These are phyloP conservation scores for Phytophthora citrophthora DNA, from an alignment of 352 stramenopile species.

Conservation along the genomic window DNA sequence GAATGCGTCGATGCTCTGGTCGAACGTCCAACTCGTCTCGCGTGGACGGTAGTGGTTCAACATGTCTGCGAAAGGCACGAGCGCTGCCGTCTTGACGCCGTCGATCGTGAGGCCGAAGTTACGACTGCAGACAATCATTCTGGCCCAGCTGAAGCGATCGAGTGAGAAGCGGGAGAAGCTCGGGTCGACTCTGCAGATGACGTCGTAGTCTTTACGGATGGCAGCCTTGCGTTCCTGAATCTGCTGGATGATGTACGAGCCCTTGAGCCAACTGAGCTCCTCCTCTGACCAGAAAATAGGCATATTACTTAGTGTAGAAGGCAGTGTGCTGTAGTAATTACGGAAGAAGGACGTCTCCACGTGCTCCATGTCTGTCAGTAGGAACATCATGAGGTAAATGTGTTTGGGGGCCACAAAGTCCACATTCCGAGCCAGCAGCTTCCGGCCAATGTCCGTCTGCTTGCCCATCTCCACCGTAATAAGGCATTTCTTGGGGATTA, in stretches of 20 bases:
- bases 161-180: slow-evolving; percentile 94
- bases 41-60: slow-evolving; percentile 99
- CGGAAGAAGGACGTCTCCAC: slow-evolving; percentile 85
- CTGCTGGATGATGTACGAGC: slow-evolving; percentile 92
- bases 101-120: slow-evolving; percentile 99
- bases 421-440: slow-evolving; percentile 92
- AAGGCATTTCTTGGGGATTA: slow-evolving; percentile 95
- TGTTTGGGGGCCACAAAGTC: slow-evolving; percentile 99
- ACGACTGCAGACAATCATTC: slow-evolving; percentile 98
- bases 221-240: slow-evolving; percentile 96
- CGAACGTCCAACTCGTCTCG: slow-evolving; percentile 96
- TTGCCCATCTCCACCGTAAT: slow-evolving; percentile 99
- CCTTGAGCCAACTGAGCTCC: slow-evolving; percentile 93
- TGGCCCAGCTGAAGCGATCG: slow-evolving; percentile 98
- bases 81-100: slow-evolving; percentile 95
- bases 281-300: slow-evolving; percentile 98
- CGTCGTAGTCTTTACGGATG: slow-evolving; percentile 97
- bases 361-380: slow-evolving; percentile 97
- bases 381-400: slow-evolving; percentile 99
- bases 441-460: slow-evolving; percentile 94
- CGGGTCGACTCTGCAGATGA: slow-evolving; percentile 94
- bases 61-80: slow-evolving; percentile 99
- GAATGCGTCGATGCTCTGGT: slow-evolving; percentile 84
- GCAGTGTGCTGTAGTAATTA: slow-evolving; percentile 98
- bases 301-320: slow-evolving; percentile 96